These are phyloP conservation scores for Phytopythium litorale DNA, from an alignment of 352 stramenopile species.

Conservation along the genomic window DNA sequence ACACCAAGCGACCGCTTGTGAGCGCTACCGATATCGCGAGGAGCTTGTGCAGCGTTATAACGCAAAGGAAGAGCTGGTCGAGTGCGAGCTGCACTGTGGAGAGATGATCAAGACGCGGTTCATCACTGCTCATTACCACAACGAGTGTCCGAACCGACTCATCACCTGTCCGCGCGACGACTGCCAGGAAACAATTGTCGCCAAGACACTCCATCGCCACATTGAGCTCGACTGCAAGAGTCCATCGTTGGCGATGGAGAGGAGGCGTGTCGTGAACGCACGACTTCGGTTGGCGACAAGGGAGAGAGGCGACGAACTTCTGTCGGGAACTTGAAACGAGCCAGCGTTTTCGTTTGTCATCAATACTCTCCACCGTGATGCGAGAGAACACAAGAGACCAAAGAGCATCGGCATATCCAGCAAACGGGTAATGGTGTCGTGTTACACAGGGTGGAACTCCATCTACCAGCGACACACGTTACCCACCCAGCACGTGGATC, in stretches of 20 bases:
- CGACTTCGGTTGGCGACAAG: conserved; percentile 10
- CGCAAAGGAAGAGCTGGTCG: conserved; percentile 33
- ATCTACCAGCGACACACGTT: neutral
- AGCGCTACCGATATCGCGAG: conserved; percentile 34
- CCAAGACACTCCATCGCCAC: conserved; percentile 31
- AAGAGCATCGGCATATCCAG: conserved; percentile 17
- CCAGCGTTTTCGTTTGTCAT: neutral
- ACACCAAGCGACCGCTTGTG: conserved; percentile 32
- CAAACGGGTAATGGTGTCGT: conserved; percentile 28
- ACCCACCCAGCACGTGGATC: conserved; percentile 4
- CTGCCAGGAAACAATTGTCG: conserved; percentile 50
- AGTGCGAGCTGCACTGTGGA: conserved; percentile 45
- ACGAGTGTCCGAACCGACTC: conserved; percentile 46
- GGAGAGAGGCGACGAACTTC: neutral
- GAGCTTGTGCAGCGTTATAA: conserved; percentile 30
- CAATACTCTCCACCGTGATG: neutral
- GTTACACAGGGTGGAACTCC: conserved; percentile 10
- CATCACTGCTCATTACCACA: conserved; percentile 32
- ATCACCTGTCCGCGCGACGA: conserved; percentile 40
- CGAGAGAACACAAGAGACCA: neutral
- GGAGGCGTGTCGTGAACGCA: conserved; percentile 31
- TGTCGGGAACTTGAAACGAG: too few species aligned
- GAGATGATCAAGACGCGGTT: conserved; percentile 26
- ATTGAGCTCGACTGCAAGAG: conserved; percentile 39
- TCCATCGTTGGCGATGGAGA: conserved; percentile 13